phyloP scores from a whole-genome alignment of 2,329 filamentous ascomycete species.

The Tolypocladium paradoxum region DNA sequence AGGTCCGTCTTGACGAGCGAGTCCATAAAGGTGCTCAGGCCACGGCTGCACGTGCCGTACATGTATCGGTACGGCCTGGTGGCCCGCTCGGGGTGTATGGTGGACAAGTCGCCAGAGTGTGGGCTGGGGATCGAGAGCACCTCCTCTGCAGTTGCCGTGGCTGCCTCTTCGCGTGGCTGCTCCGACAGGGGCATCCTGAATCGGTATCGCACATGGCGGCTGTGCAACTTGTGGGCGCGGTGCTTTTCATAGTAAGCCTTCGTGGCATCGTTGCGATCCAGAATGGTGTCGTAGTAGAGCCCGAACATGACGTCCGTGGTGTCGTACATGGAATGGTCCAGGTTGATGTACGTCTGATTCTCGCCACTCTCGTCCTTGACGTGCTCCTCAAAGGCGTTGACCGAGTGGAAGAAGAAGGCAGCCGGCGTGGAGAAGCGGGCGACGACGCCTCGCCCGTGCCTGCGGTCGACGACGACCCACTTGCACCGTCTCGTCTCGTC shows the following conservation, averaged over 20 bases:
- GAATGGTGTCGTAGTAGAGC: conserved; percentile 60
- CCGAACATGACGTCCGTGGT: conserved; percentile 53
- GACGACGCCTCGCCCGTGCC: conserved; percentile 50
- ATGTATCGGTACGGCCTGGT: conserved; percentile 47
- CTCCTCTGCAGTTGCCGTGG: conserved; percentile 16
- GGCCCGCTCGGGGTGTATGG: conserved; percentile 47
- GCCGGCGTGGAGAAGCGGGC: conserved; percentile 56
- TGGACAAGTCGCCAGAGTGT: conserved; percentile 52
- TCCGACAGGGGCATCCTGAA: conserved; percentile 22
- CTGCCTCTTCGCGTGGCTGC: conserved; percentile 5
- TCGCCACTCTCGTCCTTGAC: conserved; percentile 21
- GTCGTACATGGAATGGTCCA: conserved; percentile 55
- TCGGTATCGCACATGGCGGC: conserved; percentile 31
- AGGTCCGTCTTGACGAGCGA: conserved; percentile 56
- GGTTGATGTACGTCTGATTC: conserved; percentile 38
- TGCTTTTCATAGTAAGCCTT: conserved; percentile 31
- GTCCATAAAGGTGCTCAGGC: conserved; percentile 50
- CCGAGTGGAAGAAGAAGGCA: conserved; percentile 69
- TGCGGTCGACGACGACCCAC: conserved; percentile 69
- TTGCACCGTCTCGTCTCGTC: conserved; percentile 42
- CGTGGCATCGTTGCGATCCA: conserved; percentile 38
- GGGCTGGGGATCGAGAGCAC: conserved; percentile 38
- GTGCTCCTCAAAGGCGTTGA: conserved; percentile 64
- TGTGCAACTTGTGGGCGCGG: conserved; percentile 22
- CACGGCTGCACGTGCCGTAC: conserved; percentile 46